A percentile compares a stretch with the other conserved stretches of the same genome.
Evolutionary conservation across 805 yeast species (phyloP).

Genomic region (Kregervanrija pseudodelftensis): DNA sequence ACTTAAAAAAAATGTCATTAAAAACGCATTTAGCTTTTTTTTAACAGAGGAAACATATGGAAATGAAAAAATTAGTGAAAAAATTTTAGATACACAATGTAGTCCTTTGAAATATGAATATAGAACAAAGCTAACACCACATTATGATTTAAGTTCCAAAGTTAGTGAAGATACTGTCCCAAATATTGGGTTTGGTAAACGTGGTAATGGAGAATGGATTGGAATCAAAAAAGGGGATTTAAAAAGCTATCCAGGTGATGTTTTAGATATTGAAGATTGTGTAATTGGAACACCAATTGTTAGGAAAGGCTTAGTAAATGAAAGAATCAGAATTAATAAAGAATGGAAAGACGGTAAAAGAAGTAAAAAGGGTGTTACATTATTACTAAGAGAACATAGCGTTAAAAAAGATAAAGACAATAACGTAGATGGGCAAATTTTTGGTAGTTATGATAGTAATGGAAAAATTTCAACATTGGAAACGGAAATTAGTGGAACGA

Average conservation of each 20-base stretch:
- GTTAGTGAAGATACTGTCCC: conserved; percentile 33
- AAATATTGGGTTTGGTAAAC: conserved; percentile 81
- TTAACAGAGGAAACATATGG: conserved; percentile 25
- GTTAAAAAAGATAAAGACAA: conserved; percentile 28
- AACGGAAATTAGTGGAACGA: conserved; percentile 6
- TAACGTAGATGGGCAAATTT: conserved; percentile 31
- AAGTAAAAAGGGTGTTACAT: conserved; percentile 66
- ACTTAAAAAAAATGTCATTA: conserved; percentile 67
- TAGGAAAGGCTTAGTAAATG: conserved; percentile 65
- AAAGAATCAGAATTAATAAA: conserved; percentile 48
- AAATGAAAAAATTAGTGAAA: conserved; percentile 16
- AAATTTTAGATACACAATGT: conserved; percentile 38
- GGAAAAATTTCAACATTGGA: conserved; percentile 2
- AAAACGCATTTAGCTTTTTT: conserved; percentile 73
- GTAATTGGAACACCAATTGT: conserved; percentile 78
- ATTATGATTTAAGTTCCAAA: conserved; percentile 43
- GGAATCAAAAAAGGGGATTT: conserved; percentile 14
- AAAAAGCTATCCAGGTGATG: conserved; percentile 46
- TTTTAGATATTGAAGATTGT: conserved; percentile 92
- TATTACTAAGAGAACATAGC: conserved; percentile 76
- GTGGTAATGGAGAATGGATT: conserved; percentile 63
- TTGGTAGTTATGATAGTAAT: conserved; percentile 23
- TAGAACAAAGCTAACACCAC: conserved; percentile 94
- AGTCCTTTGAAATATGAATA: conserved; percentile 75
- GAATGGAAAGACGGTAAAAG: conserved; percentile 27